Evolutionary conservation across 176 grass and related monocot genomes (phyloP).

Genomic region (Lolium perenne): DNA sequence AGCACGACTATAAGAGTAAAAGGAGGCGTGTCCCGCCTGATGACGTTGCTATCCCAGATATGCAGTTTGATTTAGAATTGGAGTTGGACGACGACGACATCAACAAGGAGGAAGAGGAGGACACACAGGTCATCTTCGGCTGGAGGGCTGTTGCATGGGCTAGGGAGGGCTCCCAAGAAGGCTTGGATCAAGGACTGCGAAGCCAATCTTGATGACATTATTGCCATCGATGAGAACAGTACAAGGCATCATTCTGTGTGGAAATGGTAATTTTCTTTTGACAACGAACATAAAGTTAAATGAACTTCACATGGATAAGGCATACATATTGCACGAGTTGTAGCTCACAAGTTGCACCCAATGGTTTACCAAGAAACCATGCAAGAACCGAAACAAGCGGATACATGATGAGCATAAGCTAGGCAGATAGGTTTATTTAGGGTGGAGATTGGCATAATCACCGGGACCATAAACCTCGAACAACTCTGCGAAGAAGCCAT

Average conservation of each 20-base stretch:
- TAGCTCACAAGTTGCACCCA: background rate
- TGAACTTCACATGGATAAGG: background rate
- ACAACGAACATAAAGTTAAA: background rate
- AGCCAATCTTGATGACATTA: too few relatives aligned
- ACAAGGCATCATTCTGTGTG: background rate
- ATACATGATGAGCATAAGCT: background rate
- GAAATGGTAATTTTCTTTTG: background rate
- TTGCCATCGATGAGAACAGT: too few relatives aligned
- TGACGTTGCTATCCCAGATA: too few relatives aligned
- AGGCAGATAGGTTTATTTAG: constrained; percentile 24
- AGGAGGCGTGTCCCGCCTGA: too few relatives aligned
- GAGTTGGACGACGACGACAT: too few relatives aligned
- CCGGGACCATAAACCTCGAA: constrained; percentile 41
- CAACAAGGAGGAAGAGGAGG: too few relatives aligned
- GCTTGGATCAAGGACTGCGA: too few relatives aligned
- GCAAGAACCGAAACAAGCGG: background rate
- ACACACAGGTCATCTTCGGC: too few relatives aligned
- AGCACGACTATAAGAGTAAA: too few relatives aligned
- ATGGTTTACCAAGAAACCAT: background rate
- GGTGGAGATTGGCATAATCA: constrained; percentile 53
- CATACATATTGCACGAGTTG: background rate
- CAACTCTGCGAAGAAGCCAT: constrained; percentile 50
- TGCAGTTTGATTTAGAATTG: too few relatives aligned
- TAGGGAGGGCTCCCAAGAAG: too few relatives aligned
- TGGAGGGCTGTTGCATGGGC: too few relatives aligned